These are phyloP conservation scores for Dillenia suffruticosa DNA, from an alignment of 164 flowering plant genomes.

Conservation along the genomic window DNA sequence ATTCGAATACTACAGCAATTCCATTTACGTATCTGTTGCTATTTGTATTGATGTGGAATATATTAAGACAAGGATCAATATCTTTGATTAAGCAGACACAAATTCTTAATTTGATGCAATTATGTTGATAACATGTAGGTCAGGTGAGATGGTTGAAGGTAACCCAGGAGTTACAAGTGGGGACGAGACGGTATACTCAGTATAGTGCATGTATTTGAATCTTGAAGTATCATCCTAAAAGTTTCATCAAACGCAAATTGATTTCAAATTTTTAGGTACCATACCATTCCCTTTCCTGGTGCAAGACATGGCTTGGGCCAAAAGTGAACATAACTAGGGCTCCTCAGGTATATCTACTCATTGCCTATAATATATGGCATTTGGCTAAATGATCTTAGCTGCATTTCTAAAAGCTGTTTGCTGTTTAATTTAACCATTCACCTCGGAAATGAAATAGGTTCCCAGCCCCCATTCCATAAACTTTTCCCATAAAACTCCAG, in stretches of 20 bases:
- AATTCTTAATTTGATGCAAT: too few species aligned
- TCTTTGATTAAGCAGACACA: too few species aligned
- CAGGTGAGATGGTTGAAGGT: slow-evolving; percentile 83
- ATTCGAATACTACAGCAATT: too few species aligned
- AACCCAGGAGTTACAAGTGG: slow-evolving; percentile 87
- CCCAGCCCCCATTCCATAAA: too few species aligned
- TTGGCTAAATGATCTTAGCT: background rate
- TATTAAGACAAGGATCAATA: too few species aligned
- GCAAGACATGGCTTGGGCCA: slow-evolving; percentile 96
- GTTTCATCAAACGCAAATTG: background rate
- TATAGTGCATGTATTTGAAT: background rate
- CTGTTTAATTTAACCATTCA: too few species aligned
- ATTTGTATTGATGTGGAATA: too few species aligned
- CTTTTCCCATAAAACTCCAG: too few species aligned
- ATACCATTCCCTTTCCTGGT: slow-evolving; percentile 94
- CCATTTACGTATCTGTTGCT: too few species aligned
- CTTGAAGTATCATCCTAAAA: background rate
- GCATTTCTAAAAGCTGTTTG: too few species aligned
- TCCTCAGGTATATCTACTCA: slow-evolving; percentile 72
- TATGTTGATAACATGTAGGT: slow-evolving; percentile 33
- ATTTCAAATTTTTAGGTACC: slow-evolving; percentile 58
- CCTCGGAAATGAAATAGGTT: too few species aligned
- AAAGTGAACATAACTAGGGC: slow-evolving; percentile 92
- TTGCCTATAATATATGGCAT: background rate
- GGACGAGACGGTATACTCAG: slow-evolving; percentile 81